phyloP scores from a whole-genome alignment of 2,329 filamentous ascomycete species.

The Alternaria tenuissima region DNA sequence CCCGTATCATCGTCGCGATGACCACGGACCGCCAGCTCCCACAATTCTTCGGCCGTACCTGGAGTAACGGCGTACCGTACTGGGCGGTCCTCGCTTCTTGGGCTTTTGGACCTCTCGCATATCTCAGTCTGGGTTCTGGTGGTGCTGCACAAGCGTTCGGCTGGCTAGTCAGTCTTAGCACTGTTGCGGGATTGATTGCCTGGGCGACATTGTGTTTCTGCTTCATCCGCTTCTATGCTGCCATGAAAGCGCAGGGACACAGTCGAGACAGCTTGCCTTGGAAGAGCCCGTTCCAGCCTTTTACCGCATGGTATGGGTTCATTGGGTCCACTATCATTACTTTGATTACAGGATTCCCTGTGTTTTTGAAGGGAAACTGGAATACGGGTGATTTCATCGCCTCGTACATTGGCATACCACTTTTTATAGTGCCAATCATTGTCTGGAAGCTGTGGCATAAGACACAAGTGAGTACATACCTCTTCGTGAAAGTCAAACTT shows the following conservation, averaged over 20 bases:
- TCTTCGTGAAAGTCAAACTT: rapidly evolving
- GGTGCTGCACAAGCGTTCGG: conserved; percentile 45
- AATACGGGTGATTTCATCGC: conserved; percentile 54
- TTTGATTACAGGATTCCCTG: conserved; percentile 76
- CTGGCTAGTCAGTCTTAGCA: conserved; percentile 76
- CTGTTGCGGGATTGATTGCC: conserved; percentile 66
- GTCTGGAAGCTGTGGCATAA: conserved; percentile 26
- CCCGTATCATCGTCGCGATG: conserved; percentile 35
- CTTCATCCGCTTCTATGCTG: conserved; percentile 74
- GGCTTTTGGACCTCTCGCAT: conserved; percentile 64
- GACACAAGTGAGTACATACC: neutral
- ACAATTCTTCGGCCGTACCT: conserved; percentile 39
- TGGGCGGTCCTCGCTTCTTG: conserved; percentile 70
- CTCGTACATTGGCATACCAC: conserved; percentile 60
- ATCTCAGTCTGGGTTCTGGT: conserved; percentile 73
- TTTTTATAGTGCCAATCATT: conserved; percentile 33
- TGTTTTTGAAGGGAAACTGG: conserved; percentile 75
- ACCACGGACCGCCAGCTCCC: conserved; percentile 34
- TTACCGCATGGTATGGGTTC: conserved; percentile 69
- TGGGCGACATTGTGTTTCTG: conserved; percentile 65
- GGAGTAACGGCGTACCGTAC: conserved; percentile 73
- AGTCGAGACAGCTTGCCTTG: conserved; percentile 68
- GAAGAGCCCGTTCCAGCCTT: conserved; percentile 72
- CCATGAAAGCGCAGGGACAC: conserved; percentile 70
- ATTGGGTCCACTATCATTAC: conserved; percentile 70